Conservation (phyloP, 176 grass and related monocot genomes). For the Carex littledalei region DNA sequence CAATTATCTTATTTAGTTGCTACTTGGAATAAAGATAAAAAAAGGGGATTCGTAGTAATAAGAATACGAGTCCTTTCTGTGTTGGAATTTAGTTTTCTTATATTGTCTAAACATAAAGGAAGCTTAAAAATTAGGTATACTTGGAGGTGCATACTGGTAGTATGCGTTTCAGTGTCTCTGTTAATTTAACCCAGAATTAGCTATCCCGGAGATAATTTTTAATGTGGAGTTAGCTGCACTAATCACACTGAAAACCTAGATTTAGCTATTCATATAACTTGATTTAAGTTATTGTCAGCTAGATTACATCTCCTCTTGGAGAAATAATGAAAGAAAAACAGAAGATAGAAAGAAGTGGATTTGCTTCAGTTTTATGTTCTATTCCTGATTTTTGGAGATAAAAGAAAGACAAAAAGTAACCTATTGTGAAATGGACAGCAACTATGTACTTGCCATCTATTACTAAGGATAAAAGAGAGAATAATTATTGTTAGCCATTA, state of each 20-base stretch:
- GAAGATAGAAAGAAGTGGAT: not conserved
- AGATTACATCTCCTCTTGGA: not conserved
- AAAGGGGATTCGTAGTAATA: not conserved
- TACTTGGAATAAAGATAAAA: not conserved
- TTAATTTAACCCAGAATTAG: not conserved
- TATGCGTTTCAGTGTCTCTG: not conserved
- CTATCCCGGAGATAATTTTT: not conserved
- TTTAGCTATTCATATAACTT: not conserved
- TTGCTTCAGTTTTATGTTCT: not conserved
- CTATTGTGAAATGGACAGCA: not conserved
- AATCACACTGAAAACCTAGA: not conserved
- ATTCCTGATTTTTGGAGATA: not conserved
- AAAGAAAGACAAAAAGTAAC: not conserved
- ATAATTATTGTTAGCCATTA: not conserved
- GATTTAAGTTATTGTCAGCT: not conserved
- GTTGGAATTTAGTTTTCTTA: not conserved
- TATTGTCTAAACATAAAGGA: not conserved
- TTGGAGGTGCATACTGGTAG: not conserved
- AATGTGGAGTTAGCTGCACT: not conserved
- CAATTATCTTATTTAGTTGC: not conserved
- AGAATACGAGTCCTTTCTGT: not conserved
- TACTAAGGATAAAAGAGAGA: not conserved
- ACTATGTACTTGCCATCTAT: not conserved
- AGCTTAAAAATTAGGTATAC: not conserved
- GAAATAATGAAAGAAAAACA: not conserved